phyloP scores from a whole-genome alignment of 2,329 filamentous ascomycete genomes.

The Xylaria sp. region DNA sequence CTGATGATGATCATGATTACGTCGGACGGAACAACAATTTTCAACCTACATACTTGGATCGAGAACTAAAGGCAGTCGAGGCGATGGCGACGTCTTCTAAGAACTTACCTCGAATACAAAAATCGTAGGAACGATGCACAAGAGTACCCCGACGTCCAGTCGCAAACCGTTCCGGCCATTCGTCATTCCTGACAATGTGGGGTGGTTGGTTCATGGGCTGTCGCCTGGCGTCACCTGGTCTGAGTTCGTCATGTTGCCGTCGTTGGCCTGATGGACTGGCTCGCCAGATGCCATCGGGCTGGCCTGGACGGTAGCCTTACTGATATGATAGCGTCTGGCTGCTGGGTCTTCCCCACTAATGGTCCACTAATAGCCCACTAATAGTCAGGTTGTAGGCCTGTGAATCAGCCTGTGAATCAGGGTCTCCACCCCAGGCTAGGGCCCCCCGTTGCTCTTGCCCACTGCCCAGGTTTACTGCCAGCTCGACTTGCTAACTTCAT shows the following conservation, averaged over 20 bases:
- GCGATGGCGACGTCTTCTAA: no score
- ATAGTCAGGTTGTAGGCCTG: neutral
- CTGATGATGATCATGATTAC: neutral
- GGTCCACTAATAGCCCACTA: neutral
- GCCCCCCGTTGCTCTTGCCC: conserved; percentile 14
- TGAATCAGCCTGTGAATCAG: neutral
- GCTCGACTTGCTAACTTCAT: conserved; percentile 18
- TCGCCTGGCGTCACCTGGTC: no score
- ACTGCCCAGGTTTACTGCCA: conserved; percentile 9
- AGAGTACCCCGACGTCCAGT: neutral
- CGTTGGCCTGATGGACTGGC: no score
- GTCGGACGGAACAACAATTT: neutral
- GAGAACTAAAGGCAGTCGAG: neutral
- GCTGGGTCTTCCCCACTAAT: neutral
- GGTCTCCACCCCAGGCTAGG: conserved; percentile 13
- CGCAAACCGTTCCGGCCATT: neutral
- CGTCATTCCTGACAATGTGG: neutral
- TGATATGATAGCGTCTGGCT: neutral
- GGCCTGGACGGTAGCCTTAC: neutral
- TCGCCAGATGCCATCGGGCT: neutral
- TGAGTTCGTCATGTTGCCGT: no score
- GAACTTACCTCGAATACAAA: no score
- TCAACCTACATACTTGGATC: neutral
- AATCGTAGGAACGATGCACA: no score
- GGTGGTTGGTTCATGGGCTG: no score